Conservation (phyloP, 305 asterid species). For the Fraxinus sp. region DNA sequence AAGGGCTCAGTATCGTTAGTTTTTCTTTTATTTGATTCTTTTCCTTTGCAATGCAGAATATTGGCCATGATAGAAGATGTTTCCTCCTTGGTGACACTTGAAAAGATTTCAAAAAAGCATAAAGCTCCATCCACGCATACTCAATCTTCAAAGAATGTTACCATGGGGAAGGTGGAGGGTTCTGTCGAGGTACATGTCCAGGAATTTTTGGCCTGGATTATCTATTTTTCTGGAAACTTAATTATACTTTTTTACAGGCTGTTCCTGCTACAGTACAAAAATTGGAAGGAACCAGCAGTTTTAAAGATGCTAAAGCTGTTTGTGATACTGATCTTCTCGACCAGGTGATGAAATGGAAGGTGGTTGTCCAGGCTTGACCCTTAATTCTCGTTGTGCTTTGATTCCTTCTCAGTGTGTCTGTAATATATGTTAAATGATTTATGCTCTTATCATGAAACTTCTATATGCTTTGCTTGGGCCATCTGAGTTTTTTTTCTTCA, state of each 20-base stretch:
- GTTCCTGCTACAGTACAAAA: conserved; percentile 59
- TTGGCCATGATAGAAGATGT: conserved; percentile 51
- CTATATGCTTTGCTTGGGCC: conserved; percentile 5
- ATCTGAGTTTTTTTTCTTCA: not conserved
- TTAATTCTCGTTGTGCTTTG: conserved; percentile 14
- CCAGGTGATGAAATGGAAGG: conserved; percentile 76
- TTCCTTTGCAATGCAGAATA: conserved; percentile 44
- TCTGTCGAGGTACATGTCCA: conserved; percentile 55
- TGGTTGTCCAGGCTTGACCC: conserved; percentile 22
- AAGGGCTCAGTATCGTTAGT: not conserved
- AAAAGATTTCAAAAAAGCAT: conserved; percentile 35
- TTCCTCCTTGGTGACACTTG: conserved; percentile 53
- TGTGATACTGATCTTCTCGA: conserved; percentile 63
- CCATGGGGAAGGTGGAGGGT: conserved; percentile 75
- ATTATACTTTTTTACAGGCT: conserved; percentile 48
- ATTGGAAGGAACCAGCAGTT: conserved; percentile 55
- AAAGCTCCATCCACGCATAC: conserved; percentile 50
- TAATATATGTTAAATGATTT: not conserved
- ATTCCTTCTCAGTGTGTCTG: not conserved
- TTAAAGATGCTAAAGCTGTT: conserved; percentile 76
- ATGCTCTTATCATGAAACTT: not conserved
- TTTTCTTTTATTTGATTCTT: conserved; percentile 13
- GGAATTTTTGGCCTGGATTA: conserved; percentile 17
- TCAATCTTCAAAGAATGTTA: conserved; percentile 43
- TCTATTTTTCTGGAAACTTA: conserved; percentile 22